Evolutionary conservation across 345 rosid genomes (phyloP).

Genomic region (Mallotus nudiflorus): DNA sequence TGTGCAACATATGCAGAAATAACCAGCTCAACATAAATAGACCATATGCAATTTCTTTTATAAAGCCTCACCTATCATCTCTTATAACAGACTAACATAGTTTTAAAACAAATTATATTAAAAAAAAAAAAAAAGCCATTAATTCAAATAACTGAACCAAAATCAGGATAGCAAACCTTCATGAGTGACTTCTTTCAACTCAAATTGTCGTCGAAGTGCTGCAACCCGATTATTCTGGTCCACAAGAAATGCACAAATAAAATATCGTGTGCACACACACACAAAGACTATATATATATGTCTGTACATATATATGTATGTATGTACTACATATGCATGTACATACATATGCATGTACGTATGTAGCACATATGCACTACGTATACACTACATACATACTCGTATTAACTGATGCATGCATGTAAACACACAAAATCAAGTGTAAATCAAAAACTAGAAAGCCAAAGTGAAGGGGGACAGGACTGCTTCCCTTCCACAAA

Average conservation of each 20-base stretch:
- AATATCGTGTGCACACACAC: neutral
- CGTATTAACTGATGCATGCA: too few species aligned
- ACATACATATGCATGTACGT: too few species aligned
- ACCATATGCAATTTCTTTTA: neutral
- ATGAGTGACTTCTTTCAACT: conserved; percentile 64
- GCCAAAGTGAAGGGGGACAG: conserved; percentile 1
- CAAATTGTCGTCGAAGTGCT: conserved; percentile 64
- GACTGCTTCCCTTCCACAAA: neutral
- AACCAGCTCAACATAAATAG: too few species aligned
- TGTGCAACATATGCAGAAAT: too few species aligned
- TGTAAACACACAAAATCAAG: too few species aligned
- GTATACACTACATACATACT: too few species aligned
- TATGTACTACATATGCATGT: too few species aligned
- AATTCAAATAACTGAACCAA: neutral
- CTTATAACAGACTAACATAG: neutral
- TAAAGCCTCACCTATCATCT: neutral
- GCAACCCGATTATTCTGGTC: conserved; percentile 69
- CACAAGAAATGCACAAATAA: conserved; percentile 20
- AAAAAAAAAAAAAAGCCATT: neutral
- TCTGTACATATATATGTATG: too few species aligned
- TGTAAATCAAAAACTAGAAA: neutral
- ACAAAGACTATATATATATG: neutral
- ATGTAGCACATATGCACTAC: too few species aligned
- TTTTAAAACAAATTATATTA: neutral
- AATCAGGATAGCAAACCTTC: conserved; percentile 55